Percentiles rank a stretch among this genome's conserved stretches.
These are phyloP conservation scores for Bacidia gigantensis DNA, from an alignment of 495 filamentous ascomycete genomes.

Conservation along the genomic window DNA sequence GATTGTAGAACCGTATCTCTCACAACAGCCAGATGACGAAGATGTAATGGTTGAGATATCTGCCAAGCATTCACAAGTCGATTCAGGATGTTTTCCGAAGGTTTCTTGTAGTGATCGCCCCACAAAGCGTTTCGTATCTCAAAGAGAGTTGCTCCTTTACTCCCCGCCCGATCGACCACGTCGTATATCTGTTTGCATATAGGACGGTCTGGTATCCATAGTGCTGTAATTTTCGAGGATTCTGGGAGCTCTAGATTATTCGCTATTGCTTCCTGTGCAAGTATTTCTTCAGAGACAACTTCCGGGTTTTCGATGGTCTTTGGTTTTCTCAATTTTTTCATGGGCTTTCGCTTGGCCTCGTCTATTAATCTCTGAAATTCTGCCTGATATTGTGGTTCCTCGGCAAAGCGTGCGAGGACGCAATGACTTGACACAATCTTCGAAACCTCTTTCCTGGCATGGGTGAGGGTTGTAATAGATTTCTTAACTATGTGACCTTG, in stretches of 20 bases:
- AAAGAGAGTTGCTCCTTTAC: constrained; percentile 35
- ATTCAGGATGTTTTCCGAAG: constrained; percentile 40
- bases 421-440: constrained; percentile 26
- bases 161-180: constrained; percentile 35
- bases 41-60: constrained; percentile 46
- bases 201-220: constrained; percentile 41
- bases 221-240: constrained; percentile 24
- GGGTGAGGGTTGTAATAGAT: constrained; percentile 37
- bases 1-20: constrained; percentile 42
- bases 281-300: neutral
- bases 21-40: constrained; percentile 49
- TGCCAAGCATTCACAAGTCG: constrained; percentile 47
- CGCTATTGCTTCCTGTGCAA: neutral
- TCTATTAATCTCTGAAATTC: neutral
- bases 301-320: neutral
- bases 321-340: neutral
- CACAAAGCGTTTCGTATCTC: constrained; percentile 6
- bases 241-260: neutral
- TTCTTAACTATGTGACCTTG: constrained; percentile 82
- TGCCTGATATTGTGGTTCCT: constrained; percentile 9
- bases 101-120: constrained; percentile 35
- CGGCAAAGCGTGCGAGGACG: constrained; percentile 48
- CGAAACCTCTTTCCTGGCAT: constrained; percentile 50
- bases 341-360: neutral
- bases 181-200: constrained; percentile 43